Evolutionary conservation across 768 basidiomycete species (phyloP).

Genomic region (Macrocybe gigantea): DNA sequence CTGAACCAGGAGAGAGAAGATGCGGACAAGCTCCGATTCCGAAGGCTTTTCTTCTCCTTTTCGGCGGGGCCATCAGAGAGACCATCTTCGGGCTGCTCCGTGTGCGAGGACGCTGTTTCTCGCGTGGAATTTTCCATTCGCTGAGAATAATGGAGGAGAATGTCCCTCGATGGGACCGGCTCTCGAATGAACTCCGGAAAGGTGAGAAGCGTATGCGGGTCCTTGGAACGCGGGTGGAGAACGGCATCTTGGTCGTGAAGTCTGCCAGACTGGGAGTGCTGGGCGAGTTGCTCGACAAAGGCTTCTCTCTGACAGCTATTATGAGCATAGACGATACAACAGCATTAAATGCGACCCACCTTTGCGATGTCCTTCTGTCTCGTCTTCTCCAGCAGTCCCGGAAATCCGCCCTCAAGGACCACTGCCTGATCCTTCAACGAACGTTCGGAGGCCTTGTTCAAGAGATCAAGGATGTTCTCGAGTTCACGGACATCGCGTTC

Average conservation of each 20-base stretch:
- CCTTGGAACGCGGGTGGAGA: constrained; percentile 36
- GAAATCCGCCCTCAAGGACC: constrained; percentile 55
- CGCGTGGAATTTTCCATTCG: too few species aligned
- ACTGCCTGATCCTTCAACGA: constrained; percentile 68
- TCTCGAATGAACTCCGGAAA: constrained; percentile 64
- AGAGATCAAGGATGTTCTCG: constrained; percentile 63
- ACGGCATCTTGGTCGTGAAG: constrained; percentile 77
- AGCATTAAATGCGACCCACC: constrained; percentile 30
- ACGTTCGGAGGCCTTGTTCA: constrained; percentile 67
- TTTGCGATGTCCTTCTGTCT: constrained; percentile 56
- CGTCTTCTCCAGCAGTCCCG: constrained; percentile 46
- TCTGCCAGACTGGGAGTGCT: constrained; percentile 69
- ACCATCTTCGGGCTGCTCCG: constrained; percentile 10
- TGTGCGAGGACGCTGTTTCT: constrained; percentile 4
- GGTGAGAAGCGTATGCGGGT: constrained; percentile 48
- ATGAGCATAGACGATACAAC: constrained; percentile 3
- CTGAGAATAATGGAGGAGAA: constrained; percentile 16
- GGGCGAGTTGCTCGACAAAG: constrained; percentile 70
- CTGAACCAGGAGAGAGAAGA: constrained; percentile 56
- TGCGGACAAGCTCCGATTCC: constrained; percentile 53
- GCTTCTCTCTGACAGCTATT: constrained; percentile 48
- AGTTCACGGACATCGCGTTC: constrained; percentile 50
- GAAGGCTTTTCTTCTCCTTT: constrained; percentile 26
- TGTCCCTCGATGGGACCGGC: constrained; percentile 44
- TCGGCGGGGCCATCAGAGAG: constrained; percentile 7